These are phyloP conservation scores for Funneliformis caledonium DNA, from an alignment of 371 early-diverging fungal species.

Conservation along the genomic window DNA sequence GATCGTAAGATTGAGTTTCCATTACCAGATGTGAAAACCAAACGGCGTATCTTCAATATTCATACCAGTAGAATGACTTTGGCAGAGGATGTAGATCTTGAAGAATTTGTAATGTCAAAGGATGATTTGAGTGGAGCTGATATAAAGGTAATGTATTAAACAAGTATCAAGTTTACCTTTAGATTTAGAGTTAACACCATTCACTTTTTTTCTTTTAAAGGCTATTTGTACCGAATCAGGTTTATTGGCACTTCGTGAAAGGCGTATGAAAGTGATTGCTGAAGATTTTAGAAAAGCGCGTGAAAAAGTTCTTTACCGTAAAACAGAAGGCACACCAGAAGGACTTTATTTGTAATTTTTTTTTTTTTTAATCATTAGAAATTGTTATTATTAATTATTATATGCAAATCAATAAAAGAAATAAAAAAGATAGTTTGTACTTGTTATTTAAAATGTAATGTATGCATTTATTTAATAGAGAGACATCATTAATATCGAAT, in stretches of 20 bases:
- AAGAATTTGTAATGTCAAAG: constrained; percentile 98
- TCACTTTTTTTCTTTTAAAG: constrained; percentile 44
- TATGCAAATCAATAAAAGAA: too few species aligned
- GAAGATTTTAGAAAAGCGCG: constrained; percentile 99
- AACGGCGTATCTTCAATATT: constrained; percentile 98
- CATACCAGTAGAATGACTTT: constrained; percentile 99
- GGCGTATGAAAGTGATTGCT: constrained; percentile 98
- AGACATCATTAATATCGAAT: too few species aligned
- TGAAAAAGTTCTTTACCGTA: constrained; percentile 98
- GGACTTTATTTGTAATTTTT: constrained; percentile 83
- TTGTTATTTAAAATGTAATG: too few species aligned
- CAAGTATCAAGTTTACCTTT: background rate
- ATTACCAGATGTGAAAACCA: constrained; percentile 98
- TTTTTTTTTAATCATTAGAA: background rate
- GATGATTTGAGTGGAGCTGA: constrained; percentile 99
- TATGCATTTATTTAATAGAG: too few species aligned
- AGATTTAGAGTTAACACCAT: constrained; percentile 3
- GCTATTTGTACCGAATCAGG: constrained; percentile 99
- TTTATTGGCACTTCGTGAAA: constrained; percentile 97
- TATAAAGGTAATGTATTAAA: constrained; percentile 76
- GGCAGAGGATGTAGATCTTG: constrained; percentile 96
- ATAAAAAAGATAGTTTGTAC: too few species aligned
- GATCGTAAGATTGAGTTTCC: constrained; percentile 99
- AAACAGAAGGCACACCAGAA: constrained; percentile 98
- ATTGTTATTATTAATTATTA: too few species aligned